Evolutionary conservation across 805 yeast genomes (phyloP).

Genomic region (Saccharomycopsis sp.): DNA sequence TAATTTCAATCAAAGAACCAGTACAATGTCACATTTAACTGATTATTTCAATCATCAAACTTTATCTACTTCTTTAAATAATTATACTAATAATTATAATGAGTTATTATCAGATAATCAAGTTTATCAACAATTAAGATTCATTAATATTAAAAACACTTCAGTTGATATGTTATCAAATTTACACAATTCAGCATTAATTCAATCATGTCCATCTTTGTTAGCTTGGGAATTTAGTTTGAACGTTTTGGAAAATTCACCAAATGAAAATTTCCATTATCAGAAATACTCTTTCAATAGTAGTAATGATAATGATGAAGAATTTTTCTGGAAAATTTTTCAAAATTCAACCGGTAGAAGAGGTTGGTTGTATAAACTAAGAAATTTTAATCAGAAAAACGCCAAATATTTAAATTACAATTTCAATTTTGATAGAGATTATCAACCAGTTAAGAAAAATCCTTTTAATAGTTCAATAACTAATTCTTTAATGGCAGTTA

Average conservation of each 20-base stretch:
- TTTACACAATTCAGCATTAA: slow-evolving; percentile 22
- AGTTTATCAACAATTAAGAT: slow-evolving; percentile 23
- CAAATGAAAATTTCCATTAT: slow-evolving; percentile 18
- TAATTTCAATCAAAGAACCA: neutral
- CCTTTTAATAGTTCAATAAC: neutral
- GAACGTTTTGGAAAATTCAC: slow-evolving; percentile 33
- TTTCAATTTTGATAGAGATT: slow-evolving; percentile 28
- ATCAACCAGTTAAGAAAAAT: slow-evolving; percentile 5
- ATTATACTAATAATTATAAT: neutral
- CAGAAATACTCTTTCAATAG: neutral
- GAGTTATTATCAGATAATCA: slow-evolving; percentile 1
- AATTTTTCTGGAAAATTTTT: slow-evolving; percentile 17
- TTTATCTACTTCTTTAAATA: neutral
- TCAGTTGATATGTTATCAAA: slow-evolving; percentile 30
- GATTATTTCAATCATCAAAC: slow-evolving; percentile 7
- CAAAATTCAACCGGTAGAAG: slow-evolving; percentile 35
- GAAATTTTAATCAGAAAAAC: slow-evolving; percentile 8
- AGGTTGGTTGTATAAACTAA: slow-evolving; percentile 40
- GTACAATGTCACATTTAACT: slow-evolving; percentile 5
- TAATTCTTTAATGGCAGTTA: too few relatives aligned
- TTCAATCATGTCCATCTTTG: slow-evolving; percentile 25
- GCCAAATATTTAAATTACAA: slow-evolving; percentile 21
- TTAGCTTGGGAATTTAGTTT: slow-evolving; percentile 40
- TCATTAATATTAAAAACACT: slow-evolving; percentile 39
- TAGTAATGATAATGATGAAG: neutral